phyloP scores from a whole-genome alignment of 352 stramenopile genomes.

The Phytophthora chlamydospora region DNA sequence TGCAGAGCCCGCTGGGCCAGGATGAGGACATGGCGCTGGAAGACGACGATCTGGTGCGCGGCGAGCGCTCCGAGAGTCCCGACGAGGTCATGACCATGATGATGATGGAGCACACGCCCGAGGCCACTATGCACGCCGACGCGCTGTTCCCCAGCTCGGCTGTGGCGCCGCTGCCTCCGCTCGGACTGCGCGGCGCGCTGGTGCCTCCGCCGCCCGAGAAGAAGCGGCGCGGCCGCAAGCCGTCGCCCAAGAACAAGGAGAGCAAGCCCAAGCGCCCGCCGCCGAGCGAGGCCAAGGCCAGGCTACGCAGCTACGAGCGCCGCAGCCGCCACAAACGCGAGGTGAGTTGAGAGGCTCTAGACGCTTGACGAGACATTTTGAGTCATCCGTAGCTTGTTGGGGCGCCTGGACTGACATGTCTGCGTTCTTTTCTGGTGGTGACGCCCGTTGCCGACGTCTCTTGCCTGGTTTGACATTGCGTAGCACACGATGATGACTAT shows the following conservation, averaged over 20 bases:
- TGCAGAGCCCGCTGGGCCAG: slow-evolving; percentile 10
- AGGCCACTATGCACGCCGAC: slow-evolving; percentile 30
- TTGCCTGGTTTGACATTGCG: slow-evolving; percentile 26
- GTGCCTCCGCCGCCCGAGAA: slow-evolving; percentile 21
- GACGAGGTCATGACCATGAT: slow-evolving; percentile 49
- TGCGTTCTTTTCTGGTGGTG: slow-evolving; percentile 18
- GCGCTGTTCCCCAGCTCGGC: slow-evolving; percentile 28
- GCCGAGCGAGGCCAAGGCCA: slow-evolving; percentile 47
- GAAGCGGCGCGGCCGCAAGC: slow-evolving; percentile 53
- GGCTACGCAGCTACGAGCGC: slow-evolving; percentile 58
- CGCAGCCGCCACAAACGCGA: slow-evolving; percentile 60
- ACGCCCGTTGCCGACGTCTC: slow-evolving; percentile 2
- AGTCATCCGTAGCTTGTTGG: slow-evolving; percentile 10
- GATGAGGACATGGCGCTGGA: slow-evolving; percentile 19
- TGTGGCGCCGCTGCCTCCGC: slow-evolving; percentile 27
- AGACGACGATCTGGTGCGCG: slow-evolving; percentile 36
- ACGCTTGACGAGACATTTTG: background rate
- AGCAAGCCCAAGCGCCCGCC: slow-evolving; percentile 47
- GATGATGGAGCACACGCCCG: slow-evolving; percentile 29
- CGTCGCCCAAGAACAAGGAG: slow-evolving; percentile 38
- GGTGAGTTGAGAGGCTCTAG: slow-evolving; percentile 24
- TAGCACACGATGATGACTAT: slow-evolving; percentile 62
- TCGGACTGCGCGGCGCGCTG: slow-evolving; percentile 22
- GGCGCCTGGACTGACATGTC: slow-evolving; percentile 11
- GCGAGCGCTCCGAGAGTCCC: slow-evolving; percentile 39